Evolutionary conservation across 768 basidiomycete species (phyloP), one percentile per base, ranked within the genome.

Genomic region (Tylopilus cervinicoccineus): DNA sequence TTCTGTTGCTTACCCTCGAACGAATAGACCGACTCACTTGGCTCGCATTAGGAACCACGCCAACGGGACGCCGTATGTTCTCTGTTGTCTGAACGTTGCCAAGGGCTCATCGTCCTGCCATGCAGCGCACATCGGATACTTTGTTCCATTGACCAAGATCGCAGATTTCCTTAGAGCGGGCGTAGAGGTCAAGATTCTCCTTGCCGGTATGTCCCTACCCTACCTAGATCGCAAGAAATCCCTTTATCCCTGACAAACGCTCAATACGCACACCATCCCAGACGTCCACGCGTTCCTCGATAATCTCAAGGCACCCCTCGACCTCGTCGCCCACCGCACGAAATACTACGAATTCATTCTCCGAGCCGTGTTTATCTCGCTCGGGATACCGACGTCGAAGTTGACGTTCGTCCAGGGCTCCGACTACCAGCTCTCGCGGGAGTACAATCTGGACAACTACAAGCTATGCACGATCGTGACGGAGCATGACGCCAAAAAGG

Each of bases 241-340:
- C 6, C 11, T 19, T 37, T 7, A 36, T 19, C 10, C 9, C 13
- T 36, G 23, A 42, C 19, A n/a, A n/a, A n/a, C n/a, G n/a, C n/a
- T n/a, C n/a, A n/a, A n/a, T n/a, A n/a, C 5, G 24, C 51, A 17
- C 42, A 29, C 27, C 39, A 31, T 33, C 22, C 5, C 63, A 90
- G 93, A 96, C 64, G 81, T 97, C 13, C 96, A 98, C 59, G 96
- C 93, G 7, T 98, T 98, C 75, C 81, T 99, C 39, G 96, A 99
- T 65, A 96, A 97, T 62, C 74, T 94, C 57, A 99, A 99, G 70
- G 94, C 96, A 0, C 94, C 95, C 0, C 72, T 95, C 1, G 92
- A 93, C 40, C 88, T 96, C 49, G 92, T 99, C 39, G 78, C 76
- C 0, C 78, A 93, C 69, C 80, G 94, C 24, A 89, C 87, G 50